Evolutionary conservation across 1,139 yeast species (phyloP), one percentile per base, ranked within the genome.

Genomic region (Ogataea hybrid): DNA sequence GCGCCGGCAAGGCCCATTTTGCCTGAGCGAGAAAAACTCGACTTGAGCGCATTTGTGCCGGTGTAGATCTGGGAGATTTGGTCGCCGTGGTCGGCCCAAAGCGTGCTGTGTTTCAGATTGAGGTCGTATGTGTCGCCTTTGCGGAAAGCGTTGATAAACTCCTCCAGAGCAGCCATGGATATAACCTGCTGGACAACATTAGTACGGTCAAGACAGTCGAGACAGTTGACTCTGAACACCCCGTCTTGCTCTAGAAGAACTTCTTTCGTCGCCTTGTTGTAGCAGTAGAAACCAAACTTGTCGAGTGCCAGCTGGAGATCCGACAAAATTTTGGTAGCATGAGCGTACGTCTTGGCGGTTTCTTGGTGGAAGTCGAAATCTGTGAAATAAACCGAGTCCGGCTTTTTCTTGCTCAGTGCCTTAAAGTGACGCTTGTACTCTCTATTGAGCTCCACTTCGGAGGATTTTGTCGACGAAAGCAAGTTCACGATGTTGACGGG

Each of bases 61-160:
- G 98, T 92, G 61, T 94, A 94, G 22, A 92, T 92, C 61, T 89
- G 97, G 1, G 97, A 89, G 8, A 94, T 78, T 47, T 94, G 96
- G 64, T 94, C 98, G 35, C 98, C 99, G 62, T 92, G 90, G 63
- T 94, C 97, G 0, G 98, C 99, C 98, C 98, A 94, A 17, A 92
- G 66, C 4, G 83, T 71, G 54, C 89, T 86, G 58, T 90, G 97
- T 47, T 76, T 80, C 30, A 65, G 61, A 59, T 81, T 72, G 33
- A 86, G 65, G 16, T 81, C 92, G 8, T 64, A 59, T 34, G 52
- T 66, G 52, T 51, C 67, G 20, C 67, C 66, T 22, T 60, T 62
- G 25, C 60, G 58, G 44, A 65, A 64, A 39, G 64, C 60, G 42
- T 74, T 71, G 34, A 88, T 59, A 51, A 88, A 84, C 43, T 78